Evolutionary conservation across 805 yeast genomes (phyloP), one percentile per base, ranked within the genome.

Genomic region (Metschnikowia cerradonensis): DNA sequence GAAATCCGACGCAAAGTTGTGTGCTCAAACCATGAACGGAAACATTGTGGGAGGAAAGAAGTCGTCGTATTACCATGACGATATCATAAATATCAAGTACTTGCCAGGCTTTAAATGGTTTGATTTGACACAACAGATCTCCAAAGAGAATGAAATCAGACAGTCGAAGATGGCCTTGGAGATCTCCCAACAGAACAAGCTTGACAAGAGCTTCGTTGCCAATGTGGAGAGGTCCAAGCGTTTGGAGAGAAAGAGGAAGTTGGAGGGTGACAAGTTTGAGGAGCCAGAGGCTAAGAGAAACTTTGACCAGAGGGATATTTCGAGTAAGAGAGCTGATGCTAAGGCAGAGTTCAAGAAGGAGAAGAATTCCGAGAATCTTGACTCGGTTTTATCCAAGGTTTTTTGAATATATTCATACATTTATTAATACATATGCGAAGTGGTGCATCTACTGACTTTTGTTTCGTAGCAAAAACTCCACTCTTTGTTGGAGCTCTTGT

Each of bases 51-150:
- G 98, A 26, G 99, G 98, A 37, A 90, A 85, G 62, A 94, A 94
- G 69, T 86, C 94, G 2, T 81, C 85, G 8, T 92, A 87, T 62
- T 94, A 91, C 69, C 86, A 94, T 63, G 99, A 94, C 67, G 99
- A 94, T 72, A 84, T 94, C 23, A 77, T 95, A 73, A 94, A 90
- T 65, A 83, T 92, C 52, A 92, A 88, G 67, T 94, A 94, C 61
- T 73, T 94, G 53, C 84, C 89, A 8, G 90, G 92, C 1, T 94
- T 92, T 78, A 94, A 94, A 65, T 94, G 99, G 99, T 78, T 86
- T 50, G 96, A 94, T 62, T 75, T 94, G 64, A 91, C 97, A 2
- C 95, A 87, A 65, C 97, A 92, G 65, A 88, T 92, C 56, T 90
- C 96, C 2, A 81, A 81, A 61, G 98, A 94, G 70, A 85, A 86